Evolutionary conservation across 371 early-diverging fungal species (phyloP), one percentile per base, ranked within the genome.

Genomic region (Mucor racemosus): DNA sequence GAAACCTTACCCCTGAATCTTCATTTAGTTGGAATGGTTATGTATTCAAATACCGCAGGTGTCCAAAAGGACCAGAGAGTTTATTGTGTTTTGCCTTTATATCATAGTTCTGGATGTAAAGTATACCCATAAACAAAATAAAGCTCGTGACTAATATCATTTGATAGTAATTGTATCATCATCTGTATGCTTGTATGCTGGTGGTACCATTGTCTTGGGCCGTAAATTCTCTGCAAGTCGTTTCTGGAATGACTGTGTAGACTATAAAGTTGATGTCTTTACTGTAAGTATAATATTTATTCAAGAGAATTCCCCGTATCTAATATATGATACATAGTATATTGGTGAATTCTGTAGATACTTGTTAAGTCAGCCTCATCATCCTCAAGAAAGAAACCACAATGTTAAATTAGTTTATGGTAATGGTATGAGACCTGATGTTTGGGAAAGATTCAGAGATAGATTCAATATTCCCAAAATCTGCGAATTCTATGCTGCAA

Each of bases 301-400:
- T 10, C 33, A 42, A 1, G 13, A 56, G 31, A 33, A 31, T 5
- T 0, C 9, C 17, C 4, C 34, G 31, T n/a, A 14, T 31, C 7
- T 7, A 55, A 35, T 8, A 44, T 1, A 19, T 33, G 3, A 26
- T 26, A 26, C 26, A 26, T 46, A 72, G 73, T 90, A 91, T 56
- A 87, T 91, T 72, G 92, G 92, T 14, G 92, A 91, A 66, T 82
- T 91, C 36, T 88, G 88, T 61, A 71, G 91, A 62, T 92, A 90
- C 62, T 72, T 92, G 34, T 60, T 87, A 17, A 72, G 75, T 55
- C 74, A 75, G n/a, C 86, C 88, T 0, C 69, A 72, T 15, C 72
- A 77, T 11, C 79, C 86, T 7, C 56, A 66, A 36, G 91, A 91
- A 58, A 74, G 70, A 35, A 66, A 76, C 8, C 82, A 87, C 59